phyloP scores from a whole-genome alignment of 257 asterid species.

The Haberlea rhodopensis region DNA sequence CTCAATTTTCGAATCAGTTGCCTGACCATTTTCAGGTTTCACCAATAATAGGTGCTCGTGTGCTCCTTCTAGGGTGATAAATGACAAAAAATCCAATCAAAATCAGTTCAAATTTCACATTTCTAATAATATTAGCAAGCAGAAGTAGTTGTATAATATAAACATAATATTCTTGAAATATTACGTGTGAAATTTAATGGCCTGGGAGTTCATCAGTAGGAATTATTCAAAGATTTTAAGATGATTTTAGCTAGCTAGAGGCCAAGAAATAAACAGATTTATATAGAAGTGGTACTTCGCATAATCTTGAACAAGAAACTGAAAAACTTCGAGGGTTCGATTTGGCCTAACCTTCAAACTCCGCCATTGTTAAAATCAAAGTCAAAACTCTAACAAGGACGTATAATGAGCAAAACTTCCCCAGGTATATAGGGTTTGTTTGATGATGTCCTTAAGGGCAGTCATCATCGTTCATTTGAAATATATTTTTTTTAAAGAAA shows the following conservation, averaged over 20 bases:
- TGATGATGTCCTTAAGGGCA: too few species aligned
- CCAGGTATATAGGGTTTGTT: too few species aligned
- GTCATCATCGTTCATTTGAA: too few species aligned
- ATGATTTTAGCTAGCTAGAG: neutral
- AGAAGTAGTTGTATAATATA: too few species aligned
- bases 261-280: neutral
- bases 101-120: neutral
- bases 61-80: constrained; percentile 31
- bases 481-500: too few species aligned
- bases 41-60: constrained; percentile 40
- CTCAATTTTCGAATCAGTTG: constrained; percentile 42
- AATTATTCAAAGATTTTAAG: too few species aligned
- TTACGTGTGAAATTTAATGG: too few species aligned
- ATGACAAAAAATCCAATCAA: neutral
- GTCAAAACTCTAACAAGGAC: constrained; percentile 1
- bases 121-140: too few species aligned
- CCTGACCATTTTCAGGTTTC: constrained; percentile 23
- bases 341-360: constrained; percentile 26
- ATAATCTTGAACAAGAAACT: neutral
- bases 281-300: neutral
- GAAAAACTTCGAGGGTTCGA: neutral
- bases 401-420: neutral
- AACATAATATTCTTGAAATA: too few species aligned
- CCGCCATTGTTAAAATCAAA: constrained; percentile 26
- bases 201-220: too few species aligned